Conservation (phyloP, 208 protist species). For the Acanthamoeba triangularis region DNA sequence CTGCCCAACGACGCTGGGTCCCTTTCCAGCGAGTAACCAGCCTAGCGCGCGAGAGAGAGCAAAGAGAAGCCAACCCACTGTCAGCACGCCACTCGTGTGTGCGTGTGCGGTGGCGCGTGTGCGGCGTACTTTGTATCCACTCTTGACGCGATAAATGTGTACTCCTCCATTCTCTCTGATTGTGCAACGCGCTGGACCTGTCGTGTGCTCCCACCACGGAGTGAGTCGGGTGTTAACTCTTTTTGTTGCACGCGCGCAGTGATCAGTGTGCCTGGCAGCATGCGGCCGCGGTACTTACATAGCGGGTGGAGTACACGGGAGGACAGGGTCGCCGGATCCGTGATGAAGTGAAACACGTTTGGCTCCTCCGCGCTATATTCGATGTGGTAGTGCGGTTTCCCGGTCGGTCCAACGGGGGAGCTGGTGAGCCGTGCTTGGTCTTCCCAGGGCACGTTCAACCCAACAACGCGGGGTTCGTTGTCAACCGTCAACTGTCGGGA, state of each 20-base stretch:
- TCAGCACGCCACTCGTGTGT: neutral
- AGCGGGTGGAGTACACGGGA: neutral
- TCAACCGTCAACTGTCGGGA: neutral
- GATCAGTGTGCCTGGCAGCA: neutral
- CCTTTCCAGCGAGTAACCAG: constrained; percentile 12
- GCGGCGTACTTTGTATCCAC: constrained; percentile 13
- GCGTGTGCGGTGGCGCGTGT: neutral
- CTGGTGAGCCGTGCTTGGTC: neutral
- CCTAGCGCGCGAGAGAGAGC: neutral
- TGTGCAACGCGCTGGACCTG: neutral
- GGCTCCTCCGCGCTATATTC: constrained; percentile 2
- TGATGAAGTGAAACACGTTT: neutral
- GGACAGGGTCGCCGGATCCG: neutral
- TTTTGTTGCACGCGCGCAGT: neutral
- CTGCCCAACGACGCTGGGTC: neutral
- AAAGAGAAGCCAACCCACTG: neutral
- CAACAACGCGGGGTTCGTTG: neutral
- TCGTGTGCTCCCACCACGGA: neutral
- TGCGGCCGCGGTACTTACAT: too few relatives aligned
- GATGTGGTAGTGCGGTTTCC: too few relatives aligned
- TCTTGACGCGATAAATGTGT: neutral
- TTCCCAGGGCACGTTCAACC: neutral
- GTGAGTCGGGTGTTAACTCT: neutral
- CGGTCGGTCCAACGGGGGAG: rapidly evolving
- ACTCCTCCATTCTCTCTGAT: neutral